These are phyloP conservation scores for Climacium dendroides DNA, from an alignment of 225 moss, liverwort and hornwort genomes.

Conservation along the genomic window DNA sequence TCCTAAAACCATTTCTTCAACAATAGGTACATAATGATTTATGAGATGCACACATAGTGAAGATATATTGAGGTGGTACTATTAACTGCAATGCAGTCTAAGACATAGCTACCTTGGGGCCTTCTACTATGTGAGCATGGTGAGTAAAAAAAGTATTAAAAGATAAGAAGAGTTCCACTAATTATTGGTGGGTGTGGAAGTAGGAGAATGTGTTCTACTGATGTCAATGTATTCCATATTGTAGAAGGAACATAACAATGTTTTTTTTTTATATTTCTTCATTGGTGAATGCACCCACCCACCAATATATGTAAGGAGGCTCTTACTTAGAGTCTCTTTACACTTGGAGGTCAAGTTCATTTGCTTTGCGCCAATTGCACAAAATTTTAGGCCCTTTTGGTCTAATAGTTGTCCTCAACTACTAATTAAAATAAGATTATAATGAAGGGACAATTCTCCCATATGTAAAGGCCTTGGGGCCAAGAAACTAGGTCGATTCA, in stretches of 20 bases:
- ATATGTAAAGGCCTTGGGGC: no score
- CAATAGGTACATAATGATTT: background rate
- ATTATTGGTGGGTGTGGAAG: no score
- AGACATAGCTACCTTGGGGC: rapidly evolving
- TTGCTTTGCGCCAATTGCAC: no score
- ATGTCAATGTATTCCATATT: background rate
- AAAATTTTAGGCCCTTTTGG: no score
- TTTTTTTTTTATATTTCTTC: background rate
- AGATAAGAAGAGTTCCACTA: no score
- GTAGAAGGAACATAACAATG: background rate
- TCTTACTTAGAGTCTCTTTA: no score
- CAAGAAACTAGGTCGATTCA: no score
- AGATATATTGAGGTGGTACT: rapidly evolving
- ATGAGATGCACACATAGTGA: rapidly evolving
- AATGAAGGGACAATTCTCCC: no score
- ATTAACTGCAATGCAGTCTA: background rate
- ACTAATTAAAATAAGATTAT: no score
- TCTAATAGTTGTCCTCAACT: no score
- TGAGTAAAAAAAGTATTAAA: background rate
- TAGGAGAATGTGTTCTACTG: background rate
- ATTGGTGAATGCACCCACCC: background rate
- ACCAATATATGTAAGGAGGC: background rate
- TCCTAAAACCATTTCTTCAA: rapidly evolving
- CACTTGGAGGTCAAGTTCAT: no score
- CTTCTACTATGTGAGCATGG: rapidly evolving